Evolutionary conservation across 768 basidiomycete genomes (phyloP).

Genomic region (Hericium rajendrae): DNA sequence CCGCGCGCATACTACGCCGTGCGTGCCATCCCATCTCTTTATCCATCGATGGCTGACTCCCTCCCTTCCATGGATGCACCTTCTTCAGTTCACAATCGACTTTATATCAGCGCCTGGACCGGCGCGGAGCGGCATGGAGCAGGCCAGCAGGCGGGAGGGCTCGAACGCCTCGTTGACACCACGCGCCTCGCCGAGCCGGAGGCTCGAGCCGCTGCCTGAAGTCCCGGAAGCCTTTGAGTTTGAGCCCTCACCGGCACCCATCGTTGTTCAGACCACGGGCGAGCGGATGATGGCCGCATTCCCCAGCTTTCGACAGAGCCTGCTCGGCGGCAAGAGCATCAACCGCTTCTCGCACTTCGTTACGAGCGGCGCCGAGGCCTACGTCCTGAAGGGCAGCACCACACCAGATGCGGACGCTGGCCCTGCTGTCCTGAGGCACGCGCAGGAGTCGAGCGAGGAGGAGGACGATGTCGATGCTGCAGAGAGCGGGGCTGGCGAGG

Average conservation of each 20-base stretch:
- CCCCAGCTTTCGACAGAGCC: slow-evolving; percentile 60
- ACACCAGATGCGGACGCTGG: slow-evolving; percentile 17
- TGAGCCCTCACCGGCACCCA: slow-evolving; percentile 26
- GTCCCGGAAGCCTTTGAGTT: not conserved
- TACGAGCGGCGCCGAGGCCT: slow-evolving; percentile 78
- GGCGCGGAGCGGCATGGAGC: slow-evolving; percentile 23
- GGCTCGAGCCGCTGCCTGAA: slow-evolving; percentile 15
- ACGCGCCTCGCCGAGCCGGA: slow-evolving; percentile 24
- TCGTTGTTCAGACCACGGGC: slow-evolving; percentile 60
- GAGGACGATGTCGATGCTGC: slow-evolving; percentile 31
- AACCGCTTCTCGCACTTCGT: slow-evolving; percentile 86
- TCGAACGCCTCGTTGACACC: slow-evolving; percentile 44
- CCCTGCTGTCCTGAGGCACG: slow-evolving; percentile 15
- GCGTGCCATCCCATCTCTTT: not conserved
- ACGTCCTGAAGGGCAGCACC: slow-evolving; percentile 58
- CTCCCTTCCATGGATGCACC: not conserved
- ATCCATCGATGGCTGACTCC: slow-evolving; percentile 1
- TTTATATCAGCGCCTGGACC: slow-evolving; percentile 42
- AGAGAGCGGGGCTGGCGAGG: slow-evolving; percentile 25
- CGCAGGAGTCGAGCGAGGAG: slow-evolving; percentile 15
- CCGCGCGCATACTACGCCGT: slow-evolving; percentile 64
- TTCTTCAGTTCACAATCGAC: slow-evolving; percentile 51
- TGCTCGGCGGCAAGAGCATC: slow-evolving; percentile 68
- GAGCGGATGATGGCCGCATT: slow-evolving; percentile 44
- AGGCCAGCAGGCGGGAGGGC: slow-evolving; percentile 22